These are phyloP conservation scores for Alternaria gaisen DNA, from an alignment of 2,329 filamentous ascomycete species.

Conservation along the genomic window DNA sequence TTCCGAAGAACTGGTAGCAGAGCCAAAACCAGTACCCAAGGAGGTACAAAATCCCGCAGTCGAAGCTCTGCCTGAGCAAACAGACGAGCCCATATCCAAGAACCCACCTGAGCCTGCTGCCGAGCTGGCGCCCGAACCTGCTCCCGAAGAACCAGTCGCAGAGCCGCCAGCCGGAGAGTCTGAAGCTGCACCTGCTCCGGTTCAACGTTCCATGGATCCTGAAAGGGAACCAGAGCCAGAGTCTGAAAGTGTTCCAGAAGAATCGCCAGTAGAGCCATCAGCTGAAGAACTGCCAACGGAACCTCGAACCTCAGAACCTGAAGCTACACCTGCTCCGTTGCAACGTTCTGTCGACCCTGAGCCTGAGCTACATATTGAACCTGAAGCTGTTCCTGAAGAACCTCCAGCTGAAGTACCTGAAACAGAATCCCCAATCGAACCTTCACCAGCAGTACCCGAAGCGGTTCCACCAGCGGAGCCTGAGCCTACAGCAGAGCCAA, in stretches of 20 bases:
- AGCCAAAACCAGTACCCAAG: not conserved
- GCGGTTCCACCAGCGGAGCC: not conserved
- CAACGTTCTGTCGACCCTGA: not conserved
- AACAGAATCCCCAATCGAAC: not conserved
- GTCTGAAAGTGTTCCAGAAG: not conserved
- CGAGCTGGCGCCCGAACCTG: slow-evolving; percentile 8
- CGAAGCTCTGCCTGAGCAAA: not conserved
- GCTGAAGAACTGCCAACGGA: not conserved
- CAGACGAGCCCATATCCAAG: not conserved
- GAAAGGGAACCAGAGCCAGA: not conserved
- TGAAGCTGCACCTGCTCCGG: not conserved
- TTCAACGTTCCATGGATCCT: not conserved
- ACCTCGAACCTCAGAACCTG: not conserved
- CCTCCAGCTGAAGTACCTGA: slow-evolving; percentile 2
- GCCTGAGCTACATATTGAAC: not conserved
- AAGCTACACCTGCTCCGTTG: not conserved
- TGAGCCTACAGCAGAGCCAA: not conserved
- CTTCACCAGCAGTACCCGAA: not conserved
- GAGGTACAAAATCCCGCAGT: not conserved
- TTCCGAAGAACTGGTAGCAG: not conserved
- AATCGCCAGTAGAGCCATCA: not conserved
- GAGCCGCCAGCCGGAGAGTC: slow-evolving; percentile 6
- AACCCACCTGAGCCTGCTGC: slow-evolving; percentile 10
- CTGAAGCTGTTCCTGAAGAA: not conserved
- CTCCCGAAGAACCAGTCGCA: slow-evolving; percentile 8